Evolutionary conservation across 257 asterid genomes (phyloP).

Genomic region (Solanum peruvianum): DNA sequence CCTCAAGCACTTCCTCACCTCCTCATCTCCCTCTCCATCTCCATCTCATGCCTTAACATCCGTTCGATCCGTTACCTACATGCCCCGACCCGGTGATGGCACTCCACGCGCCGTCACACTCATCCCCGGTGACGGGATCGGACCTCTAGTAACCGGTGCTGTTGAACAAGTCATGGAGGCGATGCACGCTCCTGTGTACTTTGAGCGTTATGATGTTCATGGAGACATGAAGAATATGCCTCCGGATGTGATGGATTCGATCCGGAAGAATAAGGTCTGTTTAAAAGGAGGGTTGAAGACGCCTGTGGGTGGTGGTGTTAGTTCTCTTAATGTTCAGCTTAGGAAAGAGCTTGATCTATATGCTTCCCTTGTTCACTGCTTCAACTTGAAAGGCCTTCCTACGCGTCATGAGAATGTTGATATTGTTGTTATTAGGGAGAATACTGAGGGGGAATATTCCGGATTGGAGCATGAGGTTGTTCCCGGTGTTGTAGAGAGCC

Average conservation of each 20-base stretch:
- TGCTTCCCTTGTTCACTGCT: constrained; percentile 91
- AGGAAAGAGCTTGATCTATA: constrained; percentile 94
- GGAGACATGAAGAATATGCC: constrained; percentile 85
- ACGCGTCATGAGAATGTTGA: constrained; percentile 79
- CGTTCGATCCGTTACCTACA: constrained; percentile 81
- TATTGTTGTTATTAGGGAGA: constrained; percentile 91
- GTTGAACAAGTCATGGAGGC: constrained; percentile 97
- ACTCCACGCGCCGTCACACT: constrained; percentile 33
- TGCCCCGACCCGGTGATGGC: constrained; percentile 98
- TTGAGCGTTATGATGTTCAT: constrained; percentile 71
- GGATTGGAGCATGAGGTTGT: constrained; percentile 99
- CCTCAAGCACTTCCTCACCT: constrained; percentile 19
- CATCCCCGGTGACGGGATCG: constrained; percentile 92
- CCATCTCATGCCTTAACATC: background rate
- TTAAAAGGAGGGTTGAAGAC: constrained; percentile 85
- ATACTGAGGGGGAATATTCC: constrained; percentile 92
- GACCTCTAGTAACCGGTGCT: constrained; percentile 89
- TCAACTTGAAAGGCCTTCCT: constrained; percentile 66
- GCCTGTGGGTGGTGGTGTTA: constrained; percentile 95
- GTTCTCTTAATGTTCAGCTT: constrained; percentile 69
- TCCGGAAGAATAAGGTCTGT: constrained; percentile 80
- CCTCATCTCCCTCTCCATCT: background rate
- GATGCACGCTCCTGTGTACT: constrained; percentile 90
- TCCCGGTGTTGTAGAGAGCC: constrained; percentile 97
- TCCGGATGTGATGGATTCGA: constrained; percentile 59